Evolutionary conservation across 2,329 filamentous ascomycete genomes (phyloP), one percentile per base, ranked within the genome.

Genomic region (Neonectria sp.): DNA sequence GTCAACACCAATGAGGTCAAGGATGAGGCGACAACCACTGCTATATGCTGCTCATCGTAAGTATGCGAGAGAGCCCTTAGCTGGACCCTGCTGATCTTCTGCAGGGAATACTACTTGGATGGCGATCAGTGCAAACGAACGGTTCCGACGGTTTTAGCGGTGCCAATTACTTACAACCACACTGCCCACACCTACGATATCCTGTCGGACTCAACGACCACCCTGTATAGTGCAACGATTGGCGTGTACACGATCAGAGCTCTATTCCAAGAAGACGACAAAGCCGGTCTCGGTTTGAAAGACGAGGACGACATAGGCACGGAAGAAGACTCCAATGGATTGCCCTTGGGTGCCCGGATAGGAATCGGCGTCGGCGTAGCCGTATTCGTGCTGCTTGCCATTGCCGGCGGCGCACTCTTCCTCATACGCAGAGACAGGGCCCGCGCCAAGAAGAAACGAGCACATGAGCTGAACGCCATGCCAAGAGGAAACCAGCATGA

Each of bases 1-100:
- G 74, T 78, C 27, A 77, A 78, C 43, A 77, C 75, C 3, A 74
- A 79, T 11, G 72, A 76, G 55, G 64, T 66, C 33, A 65, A 68
- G 57, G 68, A 71, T 12, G 72, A 76, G 51, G 76, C 77, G 31
- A 82, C 79, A n/a, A 82, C 79, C 7, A 83, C 81, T 12, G 80
- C 80, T 6, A 72, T 82, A 17, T 83, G 81, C 67, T 83, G 81
- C 58, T 83, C 81, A 60, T 81, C 78, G 81, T 83, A 80, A 65
- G 81, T 79, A 37, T 29, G 21, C 33, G n/a, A 55, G 43, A 29
- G n/a, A 52, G 40, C 31, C 29, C 9, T 46, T 51, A 37, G n/a
- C 25, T 13, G 13, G 25, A n/a, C n/a, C 25, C 21, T 37, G 61
- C 74, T 77, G 59, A 77, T 35, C 8, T 9, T 40, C 43, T 7